Conservation (phyloP, 768 basidiomycete species). For the Boletus reticuloceps region DNA sequence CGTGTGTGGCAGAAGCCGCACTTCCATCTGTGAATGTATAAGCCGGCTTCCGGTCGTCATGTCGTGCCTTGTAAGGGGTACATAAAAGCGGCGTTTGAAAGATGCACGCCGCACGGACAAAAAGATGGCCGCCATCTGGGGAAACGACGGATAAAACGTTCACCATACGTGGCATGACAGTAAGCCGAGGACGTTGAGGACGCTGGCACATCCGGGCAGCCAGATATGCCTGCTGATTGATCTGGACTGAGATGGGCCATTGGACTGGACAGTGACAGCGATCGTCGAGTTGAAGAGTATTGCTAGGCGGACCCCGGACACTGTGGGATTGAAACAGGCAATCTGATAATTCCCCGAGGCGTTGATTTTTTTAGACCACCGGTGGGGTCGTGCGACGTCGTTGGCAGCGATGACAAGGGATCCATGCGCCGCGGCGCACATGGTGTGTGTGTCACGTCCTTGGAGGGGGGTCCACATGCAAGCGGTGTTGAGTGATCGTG, state of each 20-base stretch:
- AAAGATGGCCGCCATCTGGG: not conserved
- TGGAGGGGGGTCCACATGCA: too few species aligned
- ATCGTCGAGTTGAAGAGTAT: not conserved
- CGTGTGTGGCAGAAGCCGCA: not conserved
- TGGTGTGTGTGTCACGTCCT: not conserved
- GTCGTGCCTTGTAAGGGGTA: not conserved
- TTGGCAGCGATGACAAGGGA: not conserved
- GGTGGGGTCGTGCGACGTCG: too few species aligned
- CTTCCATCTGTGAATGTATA: not conserved
- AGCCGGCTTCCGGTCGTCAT: conserved; percentile 10
- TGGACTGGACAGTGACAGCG: not conserved
- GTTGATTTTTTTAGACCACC: not conserved
- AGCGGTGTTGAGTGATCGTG: not conserved
- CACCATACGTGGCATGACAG: not conserved
- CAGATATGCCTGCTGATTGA: not conserved
- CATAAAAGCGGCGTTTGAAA: conserved; percentile 2
- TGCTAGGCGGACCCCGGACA: not conserved
- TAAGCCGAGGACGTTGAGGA: too few species aligned
- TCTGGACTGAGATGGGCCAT: not conserved
- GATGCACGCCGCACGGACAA: not conserved
- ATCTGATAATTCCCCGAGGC: too few species aligned
- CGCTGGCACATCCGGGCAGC: not conserved
- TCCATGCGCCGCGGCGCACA: too few species aligned
- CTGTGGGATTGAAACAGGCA: conserved; percentile 2
- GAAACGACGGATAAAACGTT: not conserved